Base-by-base conservation (phyloP, 1,284 basidiomycete genomes). In the Boletus nobilissimus region DNA sequence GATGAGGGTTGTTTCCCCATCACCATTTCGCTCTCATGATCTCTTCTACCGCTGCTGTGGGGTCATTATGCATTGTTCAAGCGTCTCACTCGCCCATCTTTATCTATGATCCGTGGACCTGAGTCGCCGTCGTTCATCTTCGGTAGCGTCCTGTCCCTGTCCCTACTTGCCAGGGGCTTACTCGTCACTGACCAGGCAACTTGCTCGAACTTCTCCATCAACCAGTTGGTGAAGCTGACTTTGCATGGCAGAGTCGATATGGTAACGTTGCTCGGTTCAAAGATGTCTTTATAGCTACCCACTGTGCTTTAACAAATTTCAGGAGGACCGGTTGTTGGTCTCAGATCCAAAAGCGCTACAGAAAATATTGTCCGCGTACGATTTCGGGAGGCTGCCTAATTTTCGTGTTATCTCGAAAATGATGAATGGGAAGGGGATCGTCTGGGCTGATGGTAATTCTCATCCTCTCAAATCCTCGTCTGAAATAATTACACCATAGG, bases 291-390 rank as follows among this genome's bases (percentile, higher is more conserved):
- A 3, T 54, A 26, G 14, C 29, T 29, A 29, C 10, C 29, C 26
- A 57, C 16, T 32, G 5, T 18, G 54, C 19, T 32, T 60, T 19
- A 60, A 60, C n/a, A 57, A 57, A 57, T 11, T 32, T 34, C 70
- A 85, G 85, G 76, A 78, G 19, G 73, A 86, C 64, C 75, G 70
- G 26, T 77, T 85, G 7, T 54, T 86, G 66, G 63, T 86, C n/a
- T 32, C 83, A 3, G 89, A 90, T 70, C 87, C 89, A 6, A 88
- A 87, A 76, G 88, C 88, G 14, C 76, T 89, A 19, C 88, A 88
- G 63, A 86, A 86, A 77, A 86, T 90, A 29, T 84, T 87, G 4
- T 86, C 87, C 0, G 86, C 83, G 1, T 88, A 89, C 78, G 81
- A 79, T 60, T 89, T 86, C 75, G 82, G 83, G 16, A 88, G 87